Conservation (phyloP, 2,329 filamentous ascomycete genomes). For the Nemania abortiva region DNA sequence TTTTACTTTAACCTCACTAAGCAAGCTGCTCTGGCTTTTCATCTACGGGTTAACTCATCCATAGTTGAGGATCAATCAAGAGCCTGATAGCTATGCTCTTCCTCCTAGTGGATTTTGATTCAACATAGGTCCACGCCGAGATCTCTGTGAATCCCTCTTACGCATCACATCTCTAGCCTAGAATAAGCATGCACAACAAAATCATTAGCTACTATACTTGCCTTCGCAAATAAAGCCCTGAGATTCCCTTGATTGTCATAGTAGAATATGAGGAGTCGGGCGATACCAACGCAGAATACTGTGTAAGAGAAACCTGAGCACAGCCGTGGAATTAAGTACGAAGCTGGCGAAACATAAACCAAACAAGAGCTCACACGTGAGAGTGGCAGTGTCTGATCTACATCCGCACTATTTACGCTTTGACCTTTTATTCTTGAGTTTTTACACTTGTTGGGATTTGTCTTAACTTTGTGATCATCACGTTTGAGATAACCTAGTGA, state of each 20-base stretch:
- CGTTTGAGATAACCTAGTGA: background rate
- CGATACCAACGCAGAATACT: no score
- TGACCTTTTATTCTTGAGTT: background rate
- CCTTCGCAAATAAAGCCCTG: no score
- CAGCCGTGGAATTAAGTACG: background rate
- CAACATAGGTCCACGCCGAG: no score
- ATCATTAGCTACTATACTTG: no score
- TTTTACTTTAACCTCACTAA: background rate
- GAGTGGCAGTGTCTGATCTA: constrained; percentile 35
- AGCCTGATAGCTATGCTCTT: background rate
- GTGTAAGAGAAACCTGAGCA: no score
- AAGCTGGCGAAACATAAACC: constrained; percentile 51
- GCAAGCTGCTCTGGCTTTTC: background rate
- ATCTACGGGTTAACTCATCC: background rate
- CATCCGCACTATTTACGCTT: background rate
- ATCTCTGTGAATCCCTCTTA: no score
- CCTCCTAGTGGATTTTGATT: no score
- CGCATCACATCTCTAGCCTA: no score
- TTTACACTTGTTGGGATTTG: background rate
- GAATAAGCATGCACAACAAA: no score
- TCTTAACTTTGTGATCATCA: background rate
- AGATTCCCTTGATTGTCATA: no score
- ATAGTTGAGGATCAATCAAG: background rate
- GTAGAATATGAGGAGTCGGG: no score
- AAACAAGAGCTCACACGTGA: constrained; percentile 58